Percentiles rank a stretch among this genome's conserved stretches.
Evolutionary conservation across 208 protist genomes (phyloP).

Genomic region (Trypanosoma mega): DNA sequence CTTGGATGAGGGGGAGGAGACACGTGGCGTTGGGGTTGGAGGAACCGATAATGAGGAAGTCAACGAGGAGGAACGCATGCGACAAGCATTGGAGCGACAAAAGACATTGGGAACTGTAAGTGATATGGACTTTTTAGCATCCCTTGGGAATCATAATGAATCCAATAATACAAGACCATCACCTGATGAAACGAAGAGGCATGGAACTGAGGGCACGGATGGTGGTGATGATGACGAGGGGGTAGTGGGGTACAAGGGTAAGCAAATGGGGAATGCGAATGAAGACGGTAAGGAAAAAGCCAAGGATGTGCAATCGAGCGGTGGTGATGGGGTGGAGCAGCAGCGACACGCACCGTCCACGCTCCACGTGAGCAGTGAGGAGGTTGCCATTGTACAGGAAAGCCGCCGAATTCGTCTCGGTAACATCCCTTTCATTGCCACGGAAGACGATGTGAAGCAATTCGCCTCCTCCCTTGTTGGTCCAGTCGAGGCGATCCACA

Average conservation of each 20-base stretch:
- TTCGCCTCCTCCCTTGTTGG: slow-evolving; percentile 87
- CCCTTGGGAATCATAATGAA: too few species aligned
- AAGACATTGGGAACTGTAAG: slow-evolving; percentile 62
- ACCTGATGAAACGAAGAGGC: not conserved
- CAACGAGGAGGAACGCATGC: slow-evolving; percentile 25
- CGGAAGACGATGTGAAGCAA: slow-evolving; percentile 93
- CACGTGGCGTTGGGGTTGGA: slow-evolving; percentile 5
- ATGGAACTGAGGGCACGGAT: not conserved
- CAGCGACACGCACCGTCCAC: not conserved
- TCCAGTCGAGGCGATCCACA: slow-evolving; percentile 90
- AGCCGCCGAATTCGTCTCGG: slow-evolving; percentile 92
- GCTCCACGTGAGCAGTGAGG: slow-evolving; percentile 6
- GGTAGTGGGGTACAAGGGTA: slow-evolving; percentile 1
- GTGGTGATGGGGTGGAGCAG: too few species aligned
- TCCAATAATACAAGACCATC: too few species aligned
- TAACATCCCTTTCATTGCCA: slow-evolving; percentile 95
- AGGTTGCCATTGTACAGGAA: slow-evolving; percentile 56
- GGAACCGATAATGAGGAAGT: slow-evolving; percentile 9
- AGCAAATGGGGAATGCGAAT: slow-evolving; percentile 7
- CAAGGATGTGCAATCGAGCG: slow-evolving; percentile 6
- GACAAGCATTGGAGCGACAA: slow-evolving; percentile 48
- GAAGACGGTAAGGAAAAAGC: not conserved
- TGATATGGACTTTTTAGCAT: slow-evolving; percentile 81
- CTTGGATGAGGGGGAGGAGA: slow-evolving; percentile 9
- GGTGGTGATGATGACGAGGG: not conserved